Evolutionary conservation across 148 eudicot species (phyloP), one percentile per base, ranked within the genome.

Genomic region (Arbutus unedo): DNA sequence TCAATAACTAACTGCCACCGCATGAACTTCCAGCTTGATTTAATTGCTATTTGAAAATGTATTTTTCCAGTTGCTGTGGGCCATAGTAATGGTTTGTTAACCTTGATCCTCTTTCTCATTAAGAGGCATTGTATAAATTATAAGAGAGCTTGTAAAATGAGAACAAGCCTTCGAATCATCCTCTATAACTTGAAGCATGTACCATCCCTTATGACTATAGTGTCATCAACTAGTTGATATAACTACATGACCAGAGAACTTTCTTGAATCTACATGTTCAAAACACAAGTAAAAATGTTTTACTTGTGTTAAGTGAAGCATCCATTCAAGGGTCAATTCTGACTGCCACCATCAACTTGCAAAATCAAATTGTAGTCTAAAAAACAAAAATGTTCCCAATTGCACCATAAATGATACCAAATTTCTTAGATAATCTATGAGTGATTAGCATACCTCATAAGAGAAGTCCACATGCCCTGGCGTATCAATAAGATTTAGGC

Each of bases 401-500:
- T 60, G 23, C 53, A 14, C 41, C 62, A 79, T 73, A 18, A 21
- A 41, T 45, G 51, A 18, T 45, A 60, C 50, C 18, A 21, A 47
- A 73, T 15, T 15, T 31, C 50, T 16, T 44, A 45, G 23, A 47
- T 25, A 10, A 66, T 66, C 43, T 64, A 68, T 18, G 49, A 48
- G 7, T 71, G 45, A 60, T 57, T 76, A 23, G 67, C 84, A 81
- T 88, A 93, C 98, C 98, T 95, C 99, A 82, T 96, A 96, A 57
- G 99, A 93, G 86, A 96, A 96, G 91, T 96, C 99, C 67, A 96
- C 99, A 84, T 96, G 99, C 57, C 99, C 99, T n/a, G 99, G 99
- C 67, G 99, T 96, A 83, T 96, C 99, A 83, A 96, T 96, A 47
- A 96, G 91, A 88, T 96, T 96, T 57, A 96, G 88, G 90, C 98